Conservation (phyloP, 2,329 filamentous ascomycete species). For the Keithomyces neogunnii region DNA sequence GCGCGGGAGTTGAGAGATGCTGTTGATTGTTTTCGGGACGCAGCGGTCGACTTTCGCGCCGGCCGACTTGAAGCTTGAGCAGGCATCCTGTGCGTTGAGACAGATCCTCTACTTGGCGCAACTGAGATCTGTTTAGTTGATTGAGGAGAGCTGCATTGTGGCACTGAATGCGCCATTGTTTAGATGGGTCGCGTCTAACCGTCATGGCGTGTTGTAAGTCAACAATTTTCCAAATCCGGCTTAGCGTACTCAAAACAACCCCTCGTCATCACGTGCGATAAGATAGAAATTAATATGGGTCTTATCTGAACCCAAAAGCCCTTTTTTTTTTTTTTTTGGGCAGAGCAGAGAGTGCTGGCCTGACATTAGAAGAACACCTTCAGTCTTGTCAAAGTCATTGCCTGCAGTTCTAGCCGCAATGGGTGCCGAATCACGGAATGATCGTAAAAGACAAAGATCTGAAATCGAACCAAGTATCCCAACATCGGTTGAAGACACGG, state of each 20-base stretch:
- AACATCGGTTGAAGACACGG: constrained; percentile 21
- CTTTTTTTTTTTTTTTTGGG: not conserved
- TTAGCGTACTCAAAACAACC: constrained; percentile 11
- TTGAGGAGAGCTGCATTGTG: not conserved
- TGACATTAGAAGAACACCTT: too few relatives aligned
- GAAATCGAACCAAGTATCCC: constrained; percentile 23
- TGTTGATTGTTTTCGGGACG: constrained; percentile 30
- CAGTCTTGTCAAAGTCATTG: not conserved
- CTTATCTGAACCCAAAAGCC: not conserved
- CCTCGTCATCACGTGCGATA: constrained; percentile 26
- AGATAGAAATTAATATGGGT: constrained; percentile 12
- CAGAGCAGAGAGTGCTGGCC: too few relatives aligned
- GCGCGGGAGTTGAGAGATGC: constrained; percentile 29
- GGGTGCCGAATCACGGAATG: constrained; percentile 18
- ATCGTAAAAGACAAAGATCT: constrained; percentile 27
- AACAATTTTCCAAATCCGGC: constrained; percentile 24
- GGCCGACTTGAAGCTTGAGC: constrained; percentile 38
- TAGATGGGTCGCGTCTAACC: constrained; percentile 15
- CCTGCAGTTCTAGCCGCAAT: constrained; percentile 12
- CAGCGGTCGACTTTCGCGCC: constrained; percentile 33
- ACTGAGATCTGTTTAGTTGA: not conserved
- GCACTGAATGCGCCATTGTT: constrained; percentile 13
- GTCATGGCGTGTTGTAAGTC: constrained; percentile 15
- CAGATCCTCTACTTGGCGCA: not conserved
- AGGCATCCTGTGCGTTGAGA: constrained; percentile 33